Conservation (phyloP, 2,329 filamentous ascomycete species). For the Lithohypha guttulata region DNA sequence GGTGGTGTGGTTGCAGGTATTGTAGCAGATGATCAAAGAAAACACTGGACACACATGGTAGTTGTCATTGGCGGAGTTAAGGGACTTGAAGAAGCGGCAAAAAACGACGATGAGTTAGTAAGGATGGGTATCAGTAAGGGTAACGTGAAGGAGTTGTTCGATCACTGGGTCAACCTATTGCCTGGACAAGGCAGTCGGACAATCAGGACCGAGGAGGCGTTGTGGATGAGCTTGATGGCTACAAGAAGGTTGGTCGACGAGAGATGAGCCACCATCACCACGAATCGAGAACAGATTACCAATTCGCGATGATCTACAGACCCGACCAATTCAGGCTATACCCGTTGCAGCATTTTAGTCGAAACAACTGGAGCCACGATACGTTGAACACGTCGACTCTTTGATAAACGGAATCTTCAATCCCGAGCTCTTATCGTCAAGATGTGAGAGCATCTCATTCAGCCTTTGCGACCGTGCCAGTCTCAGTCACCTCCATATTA, state of each 20-base stretch:
- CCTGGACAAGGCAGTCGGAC: constrained; percentile 71
- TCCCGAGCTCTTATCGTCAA: too few relatives aligned
- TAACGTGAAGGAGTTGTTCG: constrained; percentile 62
- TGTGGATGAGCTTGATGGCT: constrained; percentile 64
- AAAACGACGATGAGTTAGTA: constrained; percentile 47
- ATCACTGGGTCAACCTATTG: constrained; percentile 72
- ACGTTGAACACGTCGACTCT: too few relatives aligned
- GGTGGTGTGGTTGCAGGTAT: constrained; percentile 22
- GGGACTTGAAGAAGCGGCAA: constrained; percentile 65
- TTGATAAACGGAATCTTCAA: too few relatives aligned
- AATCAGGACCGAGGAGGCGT: constrained; percentile 73
- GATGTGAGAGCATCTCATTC: too few relatives aligned
- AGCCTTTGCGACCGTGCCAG: not conserved
- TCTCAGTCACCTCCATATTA: constrained; percentile 3
- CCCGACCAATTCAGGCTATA: too few relatives aligned
- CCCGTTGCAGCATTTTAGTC: too few relatives aligned
- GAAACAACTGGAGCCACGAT: too few relatives aligned
- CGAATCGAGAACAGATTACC: too few relatives aligned
- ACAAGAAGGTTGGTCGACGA: constrained; percentile 45
- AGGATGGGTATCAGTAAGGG: constrained; percentile 53
- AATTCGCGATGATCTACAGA: too few relatives aligned
- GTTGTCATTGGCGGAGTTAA: constrained; percentile 72
- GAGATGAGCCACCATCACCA: too few relatives aligned
- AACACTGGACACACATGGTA: constrained; percentile 54
- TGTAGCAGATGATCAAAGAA: constrained; percentile 27